Evolutionary conservation across 371 early-diverging fungal species (phyloP).

Genomic region (Chytridium lagenaria): DNA sequence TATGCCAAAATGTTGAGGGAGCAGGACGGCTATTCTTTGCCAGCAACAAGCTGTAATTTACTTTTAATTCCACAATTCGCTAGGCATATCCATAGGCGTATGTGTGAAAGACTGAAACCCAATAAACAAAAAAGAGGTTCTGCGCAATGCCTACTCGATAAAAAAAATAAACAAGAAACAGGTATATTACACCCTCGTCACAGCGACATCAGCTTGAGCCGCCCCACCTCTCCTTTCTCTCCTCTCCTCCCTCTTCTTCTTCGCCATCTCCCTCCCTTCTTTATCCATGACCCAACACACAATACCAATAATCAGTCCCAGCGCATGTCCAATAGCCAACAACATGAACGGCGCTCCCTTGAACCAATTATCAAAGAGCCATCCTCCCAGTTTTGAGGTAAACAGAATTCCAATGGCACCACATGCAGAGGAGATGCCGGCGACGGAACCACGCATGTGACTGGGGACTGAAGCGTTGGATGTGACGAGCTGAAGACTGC

Average conservation of each 20-base stretch:
- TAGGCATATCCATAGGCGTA: too few species aligned
- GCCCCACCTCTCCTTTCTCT: not conserved
- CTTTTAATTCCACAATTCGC: too few species aligned
- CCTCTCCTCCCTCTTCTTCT: slow-evolving; percentile 9
- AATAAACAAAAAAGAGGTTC: too few species aligned
- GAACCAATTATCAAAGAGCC: slow-evolving; percentile 66
- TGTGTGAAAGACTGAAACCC: too few species aligned
- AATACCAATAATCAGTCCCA: slow-evolving; percentile 38
- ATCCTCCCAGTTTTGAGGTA: slow-evolving; percentile 65
- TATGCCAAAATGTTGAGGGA: not conserved
- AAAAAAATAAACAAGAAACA: too few species aligned
- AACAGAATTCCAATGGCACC: slow-evolving; percentile 72
- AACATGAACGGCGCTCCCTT: slow-evolving; percentile 68
- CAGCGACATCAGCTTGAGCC: too few species aligned
- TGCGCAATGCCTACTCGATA: too few species aligned
- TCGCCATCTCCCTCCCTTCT: not conserved
- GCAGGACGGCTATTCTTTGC: too few species aligned
- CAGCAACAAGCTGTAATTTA: not conserved
- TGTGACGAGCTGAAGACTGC: slow-evolving; percentile 70
- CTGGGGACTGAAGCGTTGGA: slow-evolving; percentile 53
- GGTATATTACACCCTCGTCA: too few species aligned
- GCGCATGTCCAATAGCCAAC: slow-evolving; percentile 60
- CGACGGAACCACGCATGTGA: slow-evolving; percentile 67
- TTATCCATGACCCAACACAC: slow-evolving; percentile 15
- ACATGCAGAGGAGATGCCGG: slow-evolving; percentile 72